Conservation (phyloP, 495 filamentous ascomycete genomes). For the Rhizodiscina lignyota region DNA sequence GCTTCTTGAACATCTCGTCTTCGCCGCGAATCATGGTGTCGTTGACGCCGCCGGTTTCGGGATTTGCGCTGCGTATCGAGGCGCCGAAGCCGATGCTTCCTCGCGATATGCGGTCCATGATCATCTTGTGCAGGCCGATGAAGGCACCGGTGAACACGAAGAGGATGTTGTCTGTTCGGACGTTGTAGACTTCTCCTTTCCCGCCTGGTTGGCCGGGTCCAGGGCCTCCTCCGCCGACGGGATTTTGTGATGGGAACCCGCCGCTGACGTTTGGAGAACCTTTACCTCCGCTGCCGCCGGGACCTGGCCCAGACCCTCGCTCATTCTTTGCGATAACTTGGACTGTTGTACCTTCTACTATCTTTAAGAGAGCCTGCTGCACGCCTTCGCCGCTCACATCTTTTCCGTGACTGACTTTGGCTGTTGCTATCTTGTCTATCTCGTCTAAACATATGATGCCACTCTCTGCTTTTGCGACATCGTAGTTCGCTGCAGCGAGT, state of each 20-base stretch:
- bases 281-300: slow-evolving; percentile 1
- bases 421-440: slow-evolving; percentile 84
- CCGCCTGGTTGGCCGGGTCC: slow-evolving; percentile 13
- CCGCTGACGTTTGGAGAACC: slow-evolving; percentile 1
- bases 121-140: slow-evolving; percentile 75
- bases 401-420: slow-evolving; percentile 50
- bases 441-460: slow-evolving; percentile 95
- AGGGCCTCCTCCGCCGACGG: slow-evolving; percentile 2
- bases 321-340: slow-evolving; percentile 78
- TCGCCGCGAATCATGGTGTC: slow-evolving; percentile 30
- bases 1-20: slow-evolving; percentile 46
- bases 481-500: slow-evolving; percentile 78
- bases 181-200: slow-evolving; percentile 76
- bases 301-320: slow-evolving; percentile 29
- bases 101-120: slow-evolving; percentile 70
- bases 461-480: slow-evolving; percentile 67
- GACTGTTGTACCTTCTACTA: slow-evolving; percentile 89
- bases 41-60: slow-evolving; percentile 11
- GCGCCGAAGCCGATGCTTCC: slow-evolving; percentile 89
- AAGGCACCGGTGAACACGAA: slow-evolving; percentile 96
- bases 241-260: not conserved
- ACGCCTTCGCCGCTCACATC: slow-evolving; percentile 90
- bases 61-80: slow-evolving; percentile 37
- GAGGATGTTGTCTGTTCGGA: slow-evolving; percentile 89
- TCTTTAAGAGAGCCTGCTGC: slow-evolving; percentile 88